These are phyloP conservation scores for Crepidotus sp. DNA, from an alignment of 1,284 basidiomycete genomes.

Conservation along the genomic window DNA sequence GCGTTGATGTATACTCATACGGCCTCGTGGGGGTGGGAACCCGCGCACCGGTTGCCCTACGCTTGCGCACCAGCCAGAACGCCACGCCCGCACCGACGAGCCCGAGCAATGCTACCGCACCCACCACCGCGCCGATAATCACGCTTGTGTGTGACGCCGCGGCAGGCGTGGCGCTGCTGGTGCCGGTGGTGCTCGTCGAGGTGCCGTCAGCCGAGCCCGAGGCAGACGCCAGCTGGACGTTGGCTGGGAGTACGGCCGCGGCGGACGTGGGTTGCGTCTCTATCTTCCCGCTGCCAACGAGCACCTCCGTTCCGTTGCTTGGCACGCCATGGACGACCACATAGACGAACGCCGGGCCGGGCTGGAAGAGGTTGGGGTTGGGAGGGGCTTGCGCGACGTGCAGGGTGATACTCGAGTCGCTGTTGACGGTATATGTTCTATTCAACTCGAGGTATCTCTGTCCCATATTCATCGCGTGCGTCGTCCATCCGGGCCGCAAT, in stretches of 20 bases:
- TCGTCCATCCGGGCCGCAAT: constrained; percentile 80
- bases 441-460: constrained; percentile 73
- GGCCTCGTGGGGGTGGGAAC: constrained; percentile 20
- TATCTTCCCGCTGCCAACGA: constrained; percentile 73
- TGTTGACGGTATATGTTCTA: constrained; percentile 74
- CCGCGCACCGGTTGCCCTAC: constrained; percentile 31
- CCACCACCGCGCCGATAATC: constrained; percentile 46
- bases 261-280: constrained; percentile 50
- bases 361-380: constrained; percentile 77
- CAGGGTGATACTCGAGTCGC: constrained; percentile 62
- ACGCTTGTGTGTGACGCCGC: constrained; percentile 30
- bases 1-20: constrained; percentile 21
- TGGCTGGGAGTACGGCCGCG: constrained; percentile 45
- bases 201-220: constrained; percentile 31
- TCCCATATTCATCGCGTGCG: constrained; percentile 94
- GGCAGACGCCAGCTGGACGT: constrained; percentile 32
- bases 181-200: constrained; percentile 13
- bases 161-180: constrained; percentile 8
- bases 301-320: constrained; percentile 66
- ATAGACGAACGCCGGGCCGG: constrained; percentile 78
- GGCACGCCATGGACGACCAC: constrained; percentile 80
- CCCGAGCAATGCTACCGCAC: constrained; percentile 38
- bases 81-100: constrained; percentile 42
- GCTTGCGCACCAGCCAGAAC: constrained; percentile 34
- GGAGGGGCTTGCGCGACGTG: constrained; percentile 77